Evolutionary conservation across 2,329 filamentous ascomycete species (phyloP).

Genomic region (Curvularia sp.): DNA sequence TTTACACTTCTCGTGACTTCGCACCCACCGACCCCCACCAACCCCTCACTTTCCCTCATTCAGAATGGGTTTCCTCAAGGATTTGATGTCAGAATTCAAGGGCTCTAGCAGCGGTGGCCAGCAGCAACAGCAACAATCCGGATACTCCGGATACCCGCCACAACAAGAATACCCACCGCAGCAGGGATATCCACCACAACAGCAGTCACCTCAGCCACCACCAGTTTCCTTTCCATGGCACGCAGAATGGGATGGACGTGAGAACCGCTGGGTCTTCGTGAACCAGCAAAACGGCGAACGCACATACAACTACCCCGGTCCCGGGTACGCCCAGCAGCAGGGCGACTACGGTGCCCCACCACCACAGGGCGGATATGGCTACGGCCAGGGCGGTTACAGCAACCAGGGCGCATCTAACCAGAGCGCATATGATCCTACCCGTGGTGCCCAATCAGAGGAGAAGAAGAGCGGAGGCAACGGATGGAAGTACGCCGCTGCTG

Average conservation of each 20-base stretch:
- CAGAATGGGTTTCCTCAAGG: conserved; percentile 33
- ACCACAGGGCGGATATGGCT: conserved; percentile 20
- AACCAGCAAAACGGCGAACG: conserved; percentile 38
- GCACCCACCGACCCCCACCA: neutral
- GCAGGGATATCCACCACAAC: conserved; percentile 19
- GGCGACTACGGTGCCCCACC: conserved; percentile 24
- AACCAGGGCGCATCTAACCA: conserved; percentile 29
- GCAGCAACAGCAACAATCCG: conserved; percentile 13
- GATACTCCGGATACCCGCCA: conserved; percentile 4
- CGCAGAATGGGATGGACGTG: conserved; percentile 34
- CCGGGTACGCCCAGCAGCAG: conserved; percentile 33
- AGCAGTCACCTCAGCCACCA: conserved; percentile 28
- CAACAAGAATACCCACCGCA: conserved; percentile 11
- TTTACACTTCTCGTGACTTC: neutral
- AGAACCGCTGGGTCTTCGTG: conserved; percentile 37
- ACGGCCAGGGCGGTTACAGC: conserved; percentile 24
- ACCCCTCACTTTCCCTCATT: neutral
- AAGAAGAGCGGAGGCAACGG: conserved; percentile 33
- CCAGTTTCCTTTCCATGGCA: conserved; percentile 38
- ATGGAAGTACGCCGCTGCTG: conserved; percentile 39
- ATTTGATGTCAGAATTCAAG: conserved; percentile 29
- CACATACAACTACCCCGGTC: conserved; percentile 34
- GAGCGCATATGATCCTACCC: conserved; percentile 26
- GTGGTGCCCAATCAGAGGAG: conserved; percentile 24
- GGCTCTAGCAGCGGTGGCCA: conserved; percentile 9